phyloP scores from a whole-genome alignment of 768 basidiomycete genomes.

The Mrakia blollopis region DNA sequence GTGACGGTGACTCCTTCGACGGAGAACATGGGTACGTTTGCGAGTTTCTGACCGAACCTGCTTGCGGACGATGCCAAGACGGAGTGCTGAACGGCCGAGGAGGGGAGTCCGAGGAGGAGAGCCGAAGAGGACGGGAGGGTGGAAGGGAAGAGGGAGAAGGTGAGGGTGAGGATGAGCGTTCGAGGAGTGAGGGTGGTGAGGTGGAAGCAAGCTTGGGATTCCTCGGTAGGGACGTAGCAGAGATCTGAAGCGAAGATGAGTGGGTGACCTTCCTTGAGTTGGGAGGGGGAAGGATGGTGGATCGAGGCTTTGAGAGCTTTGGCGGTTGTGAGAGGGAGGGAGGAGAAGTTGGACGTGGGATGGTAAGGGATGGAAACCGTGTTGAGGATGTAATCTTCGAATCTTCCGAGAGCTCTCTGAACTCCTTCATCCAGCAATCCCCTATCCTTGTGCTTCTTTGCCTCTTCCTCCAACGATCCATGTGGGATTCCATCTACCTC shows the following conservation, averaged over 20 bases:
- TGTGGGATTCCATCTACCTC: slow-evolving; percentile 19
- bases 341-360: slow-evolving; percentile 53
- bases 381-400: slow-evolving; percentile 29
- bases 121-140: slow-evolving; percentile 41
- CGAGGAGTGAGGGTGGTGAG: slow-evolving; percentile 45
- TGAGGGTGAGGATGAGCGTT: slow-evolving; percentile 36
- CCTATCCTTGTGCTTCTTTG: slow-evolving; percentile 4
- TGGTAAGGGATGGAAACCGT: slow-evolving; percentile 36
- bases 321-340: slow-evolving; percentile 24
- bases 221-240: slow-evolving; percentile 50
- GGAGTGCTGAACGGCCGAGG: slow-evolving; percentile 43
- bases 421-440: slow-evolving; percentile 29
- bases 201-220: slow-evolving; percentile 45
- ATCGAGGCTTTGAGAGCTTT: slow-evolving; percentile 22
- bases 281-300: slow-evolving; percentile 48
- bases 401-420: slow-evolving; percentile 23
- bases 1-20: slow-evolving; percentile 26
- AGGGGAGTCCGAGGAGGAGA: slow-evolving; percentile 26
- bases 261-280: slow-evolving; percentile 49
- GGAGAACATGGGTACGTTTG: slow-evolving; percentile 23
- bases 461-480: not conserved
- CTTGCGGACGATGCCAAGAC: slow-evolving; percentile 55
- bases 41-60: slow-evolving; percentile 36
- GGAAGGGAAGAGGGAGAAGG: slow-evolving; percentile 54
- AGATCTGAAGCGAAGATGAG: slow-evolving; percentile 50